Base-by-base conservation (phyloP, 148 eudicot genomes). In the Nyssa sinensis region DNA sequence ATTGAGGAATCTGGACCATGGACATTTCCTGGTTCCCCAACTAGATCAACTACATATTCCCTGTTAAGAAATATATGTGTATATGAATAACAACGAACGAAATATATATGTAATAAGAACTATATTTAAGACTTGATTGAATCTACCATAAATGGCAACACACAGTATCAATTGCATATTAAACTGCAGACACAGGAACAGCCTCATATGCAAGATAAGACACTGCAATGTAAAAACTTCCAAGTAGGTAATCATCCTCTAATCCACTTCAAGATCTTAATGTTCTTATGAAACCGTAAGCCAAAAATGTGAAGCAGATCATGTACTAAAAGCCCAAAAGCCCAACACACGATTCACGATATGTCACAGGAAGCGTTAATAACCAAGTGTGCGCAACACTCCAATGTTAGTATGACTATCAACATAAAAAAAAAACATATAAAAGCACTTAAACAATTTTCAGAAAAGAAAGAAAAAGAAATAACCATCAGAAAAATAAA, bases 41-140 rank as follows among this genome's bases (percentile, higher is more conserved):
- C 85, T 71, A 95, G 84, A 84, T 95, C 98, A 79, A 95, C 96
- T 61, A 95, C 92, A 81, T 85, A 95, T 78, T 95, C 98, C 91
- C 97, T 95, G 92, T 77, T 58, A 13, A 65, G 27, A 75, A 49
- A 80, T n/a, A n/a, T n/a, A n/a, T n/a, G n/a, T n/a, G n/a, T n/a
- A n/a, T n/a, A n/a, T n/a, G n/a, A 64, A 62, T 1, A 64, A 70
- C 35, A 32, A 1, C 14, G 28, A 3, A 7, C 32, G 21, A 12
- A 61, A 11, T 3, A 28, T 11, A 33, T 34, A 66, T 17, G 66
- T 13, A 35, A 6, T 14, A 44, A 62, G 62, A 13, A 10, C 7
- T 10, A 10, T 39, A 23, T 14, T 39, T 25, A 62, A 47, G 69
- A 64, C 30, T 21, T 41, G 3, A 5, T n/a, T 28, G 59, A 33